phyloP scores from a whole-genome alignment of 2,329 filamentous ascomycete genomes.

The Penicillium freii region DNA sequence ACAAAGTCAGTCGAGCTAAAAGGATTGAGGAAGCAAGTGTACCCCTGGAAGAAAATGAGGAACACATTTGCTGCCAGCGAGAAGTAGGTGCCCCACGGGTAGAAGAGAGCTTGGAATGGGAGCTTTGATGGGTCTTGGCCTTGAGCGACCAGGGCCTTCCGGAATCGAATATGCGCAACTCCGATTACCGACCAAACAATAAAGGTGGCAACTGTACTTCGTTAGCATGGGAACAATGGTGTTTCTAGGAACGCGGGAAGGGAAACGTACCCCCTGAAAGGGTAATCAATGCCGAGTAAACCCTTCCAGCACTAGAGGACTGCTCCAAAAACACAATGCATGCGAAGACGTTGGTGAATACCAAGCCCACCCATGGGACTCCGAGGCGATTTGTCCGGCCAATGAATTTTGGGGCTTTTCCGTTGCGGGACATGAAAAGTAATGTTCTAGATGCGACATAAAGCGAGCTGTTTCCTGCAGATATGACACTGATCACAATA shows the following conservation, averaged over 20 bases:
- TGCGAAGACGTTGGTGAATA: slow-evolving; percentile 69
- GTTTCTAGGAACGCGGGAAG: background rate
- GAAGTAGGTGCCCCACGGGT: slow-evolving; percentile 52
- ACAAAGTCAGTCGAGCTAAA: slow-evolving; percentile 54
- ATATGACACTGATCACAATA: slow-evolving; percentile 70
- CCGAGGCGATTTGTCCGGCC: slow-evolving; percentile 66
- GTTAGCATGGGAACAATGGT: background rate
- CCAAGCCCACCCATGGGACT: slow-evolving; percentile 58
- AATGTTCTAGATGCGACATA: slow-evolving; percentile 75
- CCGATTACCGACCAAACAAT: slow-evolving; percentile 44
- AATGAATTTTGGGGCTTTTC: slow-evolving; percentile 68
- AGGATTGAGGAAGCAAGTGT: slow-evolving; percentile 51
- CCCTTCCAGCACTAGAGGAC: slow-evolving; percentile 31
- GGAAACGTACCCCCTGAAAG: slow-evolving; percentile 32
- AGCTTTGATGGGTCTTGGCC: slow-evolving; percentile 41
- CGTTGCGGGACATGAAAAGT: slow-evolving; percentile 71
- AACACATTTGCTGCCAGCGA: slow-evolving; percentile 50
- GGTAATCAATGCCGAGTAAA: slow-evolving; percentile 35
- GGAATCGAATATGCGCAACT: slow-evolving; percentile 45
- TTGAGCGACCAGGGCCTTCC: slow-evolving; percentile 38
- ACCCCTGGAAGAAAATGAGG: slow-evolving; percentile 54
- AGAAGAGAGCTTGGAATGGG: slow-evolving; percentile 50
- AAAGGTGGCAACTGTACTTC: slow-evolving; percentile 36
- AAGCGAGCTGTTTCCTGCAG: slow-evolving; percentile 70
- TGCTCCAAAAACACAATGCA: slow-evolving; percentile 36